Evolutionary conservation across 768 basidiomycete species (phyloP).

Genomic region (Tricholoma saponaceum): DNA sequence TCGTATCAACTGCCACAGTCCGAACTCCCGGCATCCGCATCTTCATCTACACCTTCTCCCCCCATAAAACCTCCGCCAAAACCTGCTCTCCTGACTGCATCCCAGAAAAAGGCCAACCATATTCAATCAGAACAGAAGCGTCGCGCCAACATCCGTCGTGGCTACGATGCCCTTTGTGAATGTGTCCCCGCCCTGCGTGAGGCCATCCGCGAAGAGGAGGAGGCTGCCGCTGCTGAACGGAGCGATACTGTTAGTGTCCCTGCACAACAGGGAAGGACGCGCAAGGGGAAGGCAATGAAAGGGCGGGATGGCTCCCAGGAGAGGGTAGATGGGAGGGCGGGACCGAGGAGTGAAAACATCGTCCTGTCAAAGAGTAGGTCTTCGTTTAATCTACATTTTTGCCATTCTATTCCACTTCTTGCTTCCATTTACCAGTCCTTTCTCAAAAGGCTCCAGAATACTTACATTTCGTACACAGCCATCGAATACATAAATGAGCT

Average conservation of each 20-base stretch:
- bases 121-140: constrained; percentile 94
- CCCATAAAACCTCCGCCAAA: constrained; percentile 24
- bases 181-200: constrained; percentile 78
- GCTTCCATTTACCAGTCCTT: constrained; percentile 6
- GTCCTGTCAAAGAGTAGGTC: constrained; percentile 83
- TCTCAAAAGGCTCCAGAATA: neutral
- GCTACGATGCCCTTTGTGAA: constrained; percentile 85
- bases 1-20: constrained; percentile 6
- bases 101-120: constrained; percentile 91
- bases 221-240: constrained; percentile 28
- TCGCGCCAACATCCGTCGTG: constrained; percentile 83
- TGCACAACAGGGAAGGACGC: constrained; percentile 22
- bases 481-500: constrained; percentile 81
- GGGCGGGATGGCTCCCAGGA: constrained; percentile 40
- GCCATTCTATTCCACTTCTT: neutral
- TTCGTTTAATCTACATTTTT: neutral
- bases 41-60: constrained; percentile 15
- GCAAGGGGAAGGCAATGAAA: constrained; percentile 46
- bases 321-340: constrained; percentile 77
- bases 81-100: constrained; percentile 62
- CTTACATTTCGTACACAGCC: constrained; percentile 39
- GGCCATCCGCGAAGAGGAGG: constrained; percentile 76
- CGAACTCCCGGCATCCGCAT: constrained; percentile 9
- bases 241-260: constrained; percentile 13
- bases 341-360: constrained; percentile 87